Conservation (phyloP, 202 grass and related monocot species). For the Musa balbisiana region DNA sequence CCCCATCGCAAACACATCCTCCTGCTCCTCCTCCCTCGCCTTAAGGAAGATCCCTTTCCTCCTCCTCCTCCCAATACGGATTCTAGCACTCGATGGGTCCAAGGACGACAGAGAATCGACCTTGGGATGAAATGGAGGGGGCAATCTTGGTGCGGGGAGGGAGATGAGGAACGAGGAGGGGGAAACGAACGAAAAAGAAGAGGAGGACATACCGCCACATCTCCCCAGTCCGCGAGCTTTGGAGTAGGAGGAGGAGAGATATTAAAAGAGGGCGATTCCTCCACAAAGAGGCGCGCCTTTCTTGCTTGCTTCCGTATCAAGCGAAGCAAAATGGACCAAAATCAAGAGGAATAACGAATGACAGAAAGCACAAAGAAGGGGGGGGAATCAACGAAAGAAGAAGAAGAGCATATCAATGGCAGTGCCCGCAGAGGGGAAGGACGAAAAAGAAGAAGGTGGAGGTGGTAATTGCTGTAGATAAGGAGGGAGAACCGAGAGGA, state of each 20-base stretch:
- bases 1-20: neutral
- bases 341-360: neutral
- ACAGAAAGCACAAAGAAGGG: too few relatives aligned
- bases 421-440: neutral
- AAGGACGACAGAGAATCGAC: neutral
- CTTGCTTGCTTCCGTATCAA: neutral
- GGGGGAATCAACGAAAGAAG: too few relatives aligned
- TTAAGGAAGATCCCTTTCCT: too few relatives aligned
- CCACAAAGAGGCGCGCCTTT: neutral
- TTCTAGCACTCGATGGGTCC: neutral
- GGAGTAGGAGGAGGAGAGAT: neutral
- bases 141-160: neutral
- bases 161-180: constrained; percentile 3
- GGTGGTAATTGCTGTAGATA: too few relatives aligned
- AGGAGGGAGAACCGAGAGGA: too few relatives aligned
- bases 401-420: too few relatives aligned
- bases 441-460: too few relatives aligned
- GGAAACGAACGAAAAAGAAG: constrained; percentile 7
- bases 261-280: neutral
- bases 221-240: neutral
- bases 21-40: neutral
- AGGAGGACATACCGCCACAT: constrained; percentile 28
- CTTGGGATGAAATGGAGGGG: constrained; percentile 3
- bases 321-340: neutral
- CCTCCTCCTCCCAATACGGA: neutral